Percentiles rank a stretch among this genome's conserved stretches.
phyloP scores from a whole-genome alignment of 331 rosid genomes.

The Phaseolus coccineus region DNA sequence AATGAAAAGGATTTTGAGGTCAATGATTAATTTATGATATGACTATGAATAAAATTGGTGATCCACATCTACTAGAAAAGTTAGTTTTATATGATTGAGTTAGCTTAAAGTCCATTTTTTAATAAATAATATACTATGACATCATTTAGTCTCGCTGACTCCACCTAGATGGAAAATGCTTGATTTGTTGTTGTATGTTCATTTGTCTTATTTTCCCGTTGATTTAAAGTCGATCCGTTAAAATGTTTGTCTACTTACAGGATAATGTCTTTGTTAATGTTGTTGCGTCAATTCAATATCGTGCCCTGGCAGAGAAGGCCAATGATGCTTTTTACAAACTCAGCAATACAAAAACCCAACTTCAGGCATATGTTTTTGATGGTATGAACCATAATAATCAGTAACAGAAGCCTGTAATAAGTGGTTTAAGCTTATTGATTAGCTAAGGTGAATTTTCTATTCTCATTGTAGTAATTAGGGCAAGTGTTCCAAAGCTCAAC shows the following conservation, averaged over 20 bases:
- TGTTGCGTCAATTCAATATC: conserved; percentile 91
- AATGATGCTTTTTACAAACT: conserved; percentile 90
- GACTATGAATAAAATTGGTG: neutral
- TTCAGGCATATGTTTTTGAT: conserved; percentile 91
- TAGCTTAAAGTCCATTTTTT: too few species aligned
- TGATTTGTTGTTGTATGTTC: neutral
- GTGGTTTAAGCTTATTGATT: conserved; percentile 13
- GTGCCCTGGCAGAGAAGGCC: conserved; percentile 81
- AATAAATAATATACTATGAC: neutral
- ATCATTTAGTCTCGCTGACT: neutral
- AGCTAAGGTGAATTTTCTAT: conserved; percentile 30
- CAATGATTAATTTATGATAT: neutral
- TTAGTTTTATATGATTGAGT: too few species aligned
- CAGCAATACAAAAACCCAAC: conserved; percentile 81
- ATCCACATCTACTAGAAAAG: too few species aligned
- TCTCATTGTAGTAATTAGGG: conserved; percentile 72
- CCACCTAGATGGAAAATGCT: neutral
- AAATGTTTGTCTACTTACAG: conserved; percentile 53
- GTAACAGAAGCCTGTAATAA: conserved; percentile 3
- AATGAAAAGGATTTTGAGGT: neutral
- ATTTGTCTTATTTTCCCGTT: neutral
- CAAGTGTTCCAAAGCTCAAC: conserved; percentile 84
- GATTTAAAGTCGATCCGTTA: conserved; percentile 18
- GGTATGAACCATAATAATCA: conserved; percentile 58
- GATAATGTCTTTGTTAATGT: conserved; percentile 94